phyloP scores from a whole-genome alignment of 768 basidiomycete genomes.

The Tephrocybe sp. region DNA sequence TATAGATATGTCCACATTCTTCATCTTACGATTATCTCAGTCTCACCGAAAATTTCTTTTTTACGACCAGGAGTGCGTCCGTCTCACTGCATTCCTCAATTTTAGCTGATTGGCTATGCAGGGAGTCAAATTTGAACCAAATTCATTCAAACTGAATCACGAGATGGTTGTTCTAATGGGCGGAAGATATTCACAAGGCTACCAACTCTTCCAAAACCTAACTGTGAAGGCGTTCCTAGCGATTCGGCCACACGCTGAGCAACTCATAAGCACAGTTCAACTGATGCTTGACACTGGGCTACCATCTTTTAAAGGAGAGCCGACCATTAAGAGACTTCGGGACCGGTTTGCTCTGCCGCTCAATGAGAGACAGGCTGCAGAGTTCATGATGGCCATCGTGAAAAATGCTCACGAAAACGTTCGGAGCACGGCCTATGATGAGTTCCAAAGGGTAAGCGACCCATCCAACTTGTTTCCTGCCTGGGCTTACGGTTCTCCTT shows the following conservation, averaged over 20 bases:
- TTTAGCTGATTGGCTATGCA: conserved; percentile 25
- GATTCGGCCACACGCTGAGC: conserved; percentile 90
- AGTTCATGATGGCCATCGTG: conserved; percentile 88
- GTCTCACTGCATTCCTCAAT: conserved; percentile 5
- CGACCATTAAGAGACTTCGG: conserved; percentile 81
- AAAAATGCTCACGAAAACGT: conserved; percentile 95
- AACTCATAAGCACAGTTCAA: conserved; percentile 83
- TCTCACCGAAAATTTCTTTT: conserved; percentile 28
- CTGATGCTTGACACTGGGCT: conserved; percentile 95
- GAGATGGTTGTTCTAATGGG: conserved; percentile 99
- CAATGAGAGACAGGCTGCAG: conserved; percentile 89
- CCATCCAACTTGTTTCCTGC: neutral
- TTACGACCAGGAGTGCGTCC: conserved; percentile 69
- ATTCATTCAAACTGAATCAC: conserved; percentile 97
- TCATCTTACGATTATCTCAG: conserved; percentile 6
- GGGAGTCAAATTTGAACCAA: conserved; percentile 99
- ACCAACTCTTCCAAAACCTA: conserved; percentile 89
- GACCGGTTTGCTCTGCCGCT: conserved; percentile 85
- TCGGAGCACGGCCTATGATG: conserved; percentile 91
- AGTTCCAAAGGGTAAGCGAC: conserved; percentile 81
- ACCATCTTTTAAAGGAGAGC: conserved; percentile 96
- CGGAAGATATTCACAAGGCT: conserved; percentile 91
- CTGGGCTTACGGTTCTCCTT: conserved; percentile 1
- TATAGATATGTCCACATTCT: conserved; percentile 77
- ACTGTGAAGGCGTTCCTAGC: conserved; percentile 97